Evolutionary conservation across 2,329 filamentous ascomycete genomes (phyloP).

Genomic region (Bipolaris victoriae): DNA sequence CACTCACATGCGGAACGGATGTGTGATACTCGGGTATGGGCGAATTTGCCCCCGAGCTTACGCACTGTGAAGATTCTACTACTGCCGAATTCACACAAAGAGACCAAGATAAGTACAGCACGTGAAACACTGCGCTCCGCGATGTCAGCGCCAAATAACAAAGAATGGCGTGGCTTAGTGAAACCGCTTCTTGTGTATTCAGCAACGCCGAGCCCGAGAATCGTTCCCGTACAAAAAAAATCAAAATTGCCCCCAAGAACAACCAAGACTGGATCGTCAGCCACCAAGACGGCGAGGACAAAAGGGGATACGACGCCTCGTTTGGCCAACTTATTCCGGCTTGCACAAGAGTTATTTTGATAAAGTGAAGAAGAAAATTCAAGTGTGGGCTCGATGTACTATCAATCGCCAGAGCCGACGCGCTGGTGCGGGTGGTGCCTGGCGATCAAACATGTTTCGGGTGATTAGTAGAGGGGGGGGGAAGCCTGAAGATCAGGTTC

Average conservation of each 20-base stretch:
- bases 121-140: not conserved
- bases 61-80: not conserved
- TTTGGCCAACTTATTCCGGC: not conserved
- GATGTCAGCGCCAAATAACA: not conserved
- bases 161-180: not conserved
- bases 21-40: slow-evolving; percentile 3
- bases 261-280: not conserved
- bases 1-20: not conserved
- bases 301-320: not conserved
- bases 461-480: not conserved
- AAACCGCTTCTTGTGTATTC: not conserved
- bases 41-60: not conserved
- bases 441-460: slow-evolving; percentile 13
- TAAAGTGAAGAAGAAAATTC: not conserved
- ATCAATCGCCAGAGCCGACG: not conserved
- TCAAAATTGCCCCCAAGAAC: not conserved
- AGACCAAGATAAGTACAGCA: too few species aligned
- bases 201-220: not conserved
- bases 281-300: not conserved
- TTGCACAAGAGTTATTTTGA: not conserved
- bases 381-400: not conserved
- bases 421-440: slow-evolving; percentile 15
- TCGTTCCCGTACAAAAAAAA: slow-evolving; percentile 3
- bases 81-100: not conserved
- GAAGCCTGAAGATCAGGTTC: slow-evolving; percentile 11